phyloP scores from a whole-genome alignment of 2,329 filamentous ascomycete genomes.

The Ambrosiella cleistominuta region DNA sequence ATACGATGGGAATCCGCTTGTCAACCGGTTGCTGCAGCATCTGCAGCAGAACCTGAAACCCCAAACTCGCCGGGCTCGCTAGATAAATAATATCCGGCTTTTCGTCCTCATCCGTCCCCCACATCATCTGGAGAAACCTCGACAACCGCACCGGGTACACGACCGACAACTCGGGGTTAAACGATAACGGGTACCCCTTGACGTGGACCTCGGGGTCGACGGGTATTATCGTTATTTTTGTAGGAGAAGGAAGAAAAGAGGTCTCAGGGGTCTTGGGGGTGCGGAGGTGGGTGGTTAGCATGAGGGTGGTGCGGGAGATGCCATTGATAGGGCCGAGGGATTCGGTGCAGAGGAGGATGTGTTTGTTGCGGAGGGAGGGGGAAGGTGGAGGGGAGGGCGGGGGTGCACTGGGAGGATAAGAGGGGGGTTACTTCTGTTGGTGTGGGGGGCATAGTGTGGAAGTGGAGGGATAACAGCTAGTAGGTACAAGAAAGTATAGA shows the following conservation, averaged over 20 bases:
- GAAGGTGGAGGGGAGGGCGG: constrained; percentile 25
- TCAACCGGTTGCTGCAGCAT: constrained; percentile 38
- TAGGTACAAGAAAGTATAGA: too few species aligned
- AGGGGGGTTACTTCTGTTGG: constrained; percentile 11
- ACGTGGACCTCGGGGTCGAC: constrained; percentile 36
- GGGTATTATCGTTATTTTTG: constrained; percentile 17
- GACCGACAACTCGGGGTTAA: constrained; percentile 53
- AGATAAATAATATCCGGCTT: constrained; percentile 51
- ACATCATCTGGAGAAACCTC: constrained; percentile 40
- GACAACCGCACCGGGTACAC: constrained; percentile 52
- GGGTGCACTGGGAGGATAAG: constrained; percentile 8
- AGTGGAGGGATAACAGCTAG: too few species aligned
- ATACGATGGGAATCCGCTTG: constrained; percentile 40
- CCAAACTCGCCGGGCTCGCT: constrained; percentile 50
- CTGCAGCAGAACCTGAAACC: constrained; percentile 56
- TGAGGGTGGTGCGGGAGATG: constrained; percentile 53
- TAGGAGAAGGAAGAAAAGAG: constrained; percentile 30
- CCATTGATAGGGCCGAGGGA: constrained; percentile 58
- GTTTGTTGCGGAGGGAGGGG: constrained; percentile 39
- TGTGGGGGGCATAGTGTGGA: too few species aligned
- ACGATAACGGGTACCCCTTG: constrained; percentile 47
- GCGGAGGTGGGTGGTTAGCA: constrained; percentile 49
- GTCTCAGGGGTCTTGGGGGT: constrained; percentile 39
- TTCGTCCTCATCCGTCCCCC: constrained; percentile 24
- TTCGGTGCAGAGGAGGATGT: constrained; percentile 50